Evolutionary conservation across 2,329 filamentous ascomycete species (phyloP).

Genomic region (Botrytis cinerea): DNA sequence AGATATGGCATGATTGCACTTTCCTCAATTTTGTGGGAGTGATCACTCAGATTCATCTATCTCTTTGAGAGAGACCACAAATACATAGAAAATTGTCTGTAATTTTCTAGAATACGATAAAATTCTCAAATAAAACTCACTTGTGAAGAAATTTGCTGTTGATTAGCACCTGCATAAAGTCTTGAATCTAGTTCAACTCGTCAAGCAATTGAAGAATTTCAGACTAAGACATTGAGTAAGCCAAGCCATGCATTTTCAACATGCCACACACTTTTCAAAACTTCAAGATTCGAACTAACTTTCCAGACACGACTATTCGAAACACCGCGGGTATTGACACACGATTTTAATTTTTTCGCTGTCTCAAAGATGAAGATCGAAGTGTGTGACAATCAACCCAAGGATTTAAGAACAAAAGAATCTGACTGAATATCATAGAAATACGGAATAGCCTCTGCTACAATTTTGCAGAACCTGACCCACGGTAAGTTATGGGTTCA

Average conservation of each 20-base stretch:
- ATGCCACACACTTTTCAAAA: too few relatives aligned
- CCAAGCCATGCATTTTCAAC: rapidly evolving
- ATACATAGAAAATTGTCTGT: not conserved
- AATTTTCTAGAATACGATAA: not conserved
- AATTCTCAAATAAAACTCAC: not conserved
- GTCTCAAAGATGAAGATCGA: not conserved
- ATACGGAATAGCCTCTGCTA: not conserved
- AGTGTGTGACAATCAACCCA: not conserved
- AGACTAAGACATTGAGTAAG: too few relatives aligned
- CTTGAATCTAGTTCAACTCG: rapidly evolving
- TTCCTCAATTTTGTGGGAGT: not conserved
- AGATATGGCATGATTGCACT: not conserved
- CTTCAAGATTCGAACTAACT: rapidly evolving
- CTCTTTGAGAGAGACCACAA: not conserved
- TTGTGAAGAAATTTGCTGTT: rapidly evolving
- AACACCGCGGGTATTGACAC: not conserved
- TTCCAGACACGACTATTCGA: rapidly evolving
- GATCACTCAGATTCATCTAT: not conserved
- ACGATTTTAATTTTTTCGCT: not conserved
- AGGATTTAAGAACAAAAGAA: not conserved
- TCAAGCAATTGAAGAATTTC: too few relatives aligned
- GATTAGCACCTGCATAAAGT: rapidly evolving
- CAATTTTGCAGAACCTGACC: too few relatives aligned
- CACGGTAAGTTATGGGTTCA: too few relatives aligned
- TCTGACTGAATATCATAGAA: not conserved